Base-by-base conservation (phyloP, 2,329 filamentous ascomycete species). In the Madurella mycetomatis region DNA sequence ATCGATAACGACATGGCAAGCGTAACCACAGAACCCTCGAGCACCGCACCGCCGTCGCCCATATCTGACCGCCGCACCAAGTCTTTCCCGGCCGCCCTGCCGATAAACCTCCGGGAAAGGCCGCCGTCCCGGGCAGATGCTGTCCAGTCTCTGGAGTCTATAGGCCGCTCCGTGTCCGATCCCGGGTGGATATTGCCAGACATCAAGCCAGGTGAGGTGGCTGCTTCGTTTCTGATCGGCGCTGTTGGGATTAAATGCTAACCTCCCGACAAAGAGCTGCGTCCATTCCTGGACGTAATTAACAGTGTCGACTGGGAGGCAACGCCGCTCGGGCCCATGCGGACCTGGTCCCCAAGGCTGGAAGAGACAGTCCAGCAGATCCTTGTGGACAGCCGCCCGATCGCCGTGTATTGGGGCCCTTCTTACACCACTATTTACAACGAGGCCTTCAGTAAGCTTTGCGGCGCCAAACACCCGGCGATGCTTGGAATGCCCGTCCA, bases 341-440 rank as follows among this genome's bases (percentile, higher is more conserved):
- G 65, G 1, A 59, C 53, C 44, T 80, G 77, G 77, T 67, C 72
- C 12, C 40, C 65, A 1, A 68, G 70, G 15, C 71, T 80, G 17
- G 72, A 75, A 34, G 72, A 76, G 44, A 67, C 67, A 1, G 67
- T 72, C 53, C 69, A 71, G 54, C 67, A 75, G 49, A 67, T 73
- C 37, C 64, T 76, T 31, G 68, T 69, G 25, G 73, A 76, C 61
- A 71, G 69, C 25, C 66, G 69, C 9, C 78, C 79, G 3, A 77
- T 78, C 17, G 79, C 80, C 9, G 77, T 84, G 67, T 85, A 84
- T 62, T 85, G 82, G 82, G 82, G 82, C 1, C 69, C 77, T 1
- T 76, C 83, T 12, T 75, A 82, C 41, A 78, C 84, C 15, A 79
- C 80, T 8, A 80, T 90, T 9, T 90, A 90, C 70, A 90, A 90